Evolutionary conservation across 176 grass and related monocot genomes (phyloP).

Genomic region (Bothriochloa decipiens): DNA sequence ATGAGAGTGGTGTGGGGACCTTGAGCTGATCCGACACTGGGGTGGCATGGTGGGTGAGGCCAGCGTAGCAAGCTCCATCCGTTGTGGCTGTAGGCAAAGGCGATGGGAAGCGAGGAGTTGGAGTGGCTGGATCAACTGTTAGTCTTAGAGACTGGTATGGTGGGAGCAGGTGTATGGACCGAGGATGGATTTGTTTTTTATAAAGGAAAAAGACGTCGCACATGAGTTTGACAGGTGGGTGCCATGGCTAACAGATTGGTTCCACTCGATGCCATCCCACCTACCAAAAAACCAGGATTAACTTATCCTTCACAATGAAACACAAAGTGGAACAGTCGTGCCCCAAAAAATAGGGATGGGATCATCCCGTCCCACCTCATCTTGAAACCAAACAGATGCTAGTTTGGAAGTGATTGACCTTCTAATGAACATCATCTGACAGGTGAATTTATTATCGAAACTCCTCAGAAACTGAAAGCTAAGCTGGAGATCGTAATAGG

Average conservation of each 20-base stretch:
- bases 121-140: not conserved
- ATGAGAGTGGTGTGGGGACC: not conserved
- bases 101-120: not conserved
- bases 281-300: not conserved
- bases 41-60: not conserved
- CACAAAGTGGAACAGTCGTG: not conserved
- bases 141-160: not conserved
- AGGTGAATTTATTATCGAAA: constrained; percentile 90
- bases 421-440: constrained; percentile 42
- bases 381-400: not conserved
- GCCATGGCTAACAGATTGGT: not conserved
- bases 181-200: not conserved
- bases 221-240: not conserved
- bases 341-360: not conserved
- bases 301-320: not conserved
- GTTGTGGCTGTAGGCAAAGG: not conserved
- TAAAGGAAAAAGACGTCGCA: not conserved
- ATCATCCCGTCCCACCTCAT: not conserved
- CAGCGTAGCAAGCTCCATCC: not conserved
- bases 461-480: constrained; percentile 86
- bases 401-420: constrained; percentile 30
- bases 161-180: not conserved
- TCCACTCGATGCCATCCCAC: not conserved
- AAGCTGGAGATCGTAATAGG: constrained; percentile 93
- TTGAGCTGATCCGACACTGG: not conserved